Evolutionary conservation across 805 yeast species (phyloP), one percentile per base, ranked within the genome.

Genomic region (Suhomyces xylopsoci): DNA sequence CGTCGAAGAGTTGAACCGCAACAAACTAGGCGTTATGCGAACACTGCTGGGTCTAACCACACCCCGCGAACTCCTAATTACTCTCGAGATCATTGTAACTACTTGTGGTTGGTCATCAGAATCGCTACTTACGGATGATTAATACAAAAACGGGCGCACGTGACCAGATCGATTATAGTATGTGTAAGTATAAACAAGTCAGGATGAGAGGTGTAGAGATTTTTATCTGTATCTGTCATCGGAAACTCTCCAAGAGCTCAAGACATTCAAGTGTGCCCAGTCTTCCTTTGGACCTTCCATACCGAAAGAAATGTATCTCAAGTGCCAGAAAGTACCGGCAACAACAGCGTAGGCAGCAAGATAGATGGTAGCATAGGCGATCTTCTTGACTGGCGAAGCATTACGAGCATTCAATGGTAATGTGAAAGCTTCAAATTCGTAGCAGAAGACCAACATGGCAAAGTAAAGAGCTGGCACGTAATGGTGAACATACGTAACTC

Each of bases 401-500:
- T 45, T 54, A 25, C 61, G 60, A 7, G 51, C 56, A 43, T 54
- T 58, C 52, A 69, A 66, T 34, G 65, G 64, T 15, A 40, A 54
- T 19, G 79, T 66, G 50, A 73, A 62, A 38, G 72, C 69, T 56
- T 86, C 90, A 46, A 86, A 71, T 58, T 81, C 69, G 64, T 81
- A 88, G 52, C 82, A 83, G 59, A 83, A 78, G 28, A 90, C 85
- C 58, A 92, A 74, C 76, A 91, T 86, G 48, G 98, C 98, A 85
- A 93, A 93, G 73, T 88, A 93, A 57, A 92, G 79, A 1, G 98
- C 97, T 12, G 99, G 99, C 59, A 91, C 82, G 70, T 93, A 93
- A 69, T 93, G 99, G 72, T 93, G 99, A 32, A 93, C 94, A 68
- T 94, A 93, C 2, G 96, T 91, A 52, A 94, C 97, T 77, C 99